Percentiles rank a stretch among this genome's conserved stretches.
These are phyloP conservation scores for Rasamsonia emersonii DNA, from an alignment of 2,329 filamentous ascomycete species.

Conservation along the genomic window DNA sequence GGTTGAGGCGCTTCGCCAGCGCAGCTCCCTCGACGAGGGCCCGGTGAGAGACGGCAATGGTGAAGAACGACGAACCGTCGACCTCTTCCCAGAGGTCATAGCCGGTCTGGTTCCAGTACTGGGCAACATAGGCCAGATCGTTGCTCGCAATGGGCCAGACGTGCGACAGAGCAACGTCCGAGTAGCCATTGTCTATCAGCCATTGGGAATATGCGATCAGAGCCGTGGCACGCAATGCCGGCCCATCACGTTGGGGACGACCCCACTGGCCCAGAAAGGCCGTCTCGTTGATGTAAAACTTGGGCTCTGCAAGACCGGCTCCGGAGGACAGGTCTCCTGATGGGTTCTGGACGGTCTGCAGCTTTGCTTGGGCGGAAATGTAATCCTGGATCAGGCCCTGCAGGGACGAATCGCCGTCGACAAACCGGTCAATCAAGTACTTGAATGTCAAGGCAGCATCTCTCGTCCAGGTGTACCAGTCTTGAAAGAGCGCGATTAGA, in stretches of 20 bases:
- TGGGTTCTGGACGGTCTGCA: slow-evolving; percentile 61
- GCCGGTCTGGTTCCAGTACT: slow-evolving; percentile 45
- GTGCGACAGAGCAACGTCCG: slow-evolving; percentile 43
- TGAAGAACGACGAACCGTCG: slow-evolving; percentile 70
- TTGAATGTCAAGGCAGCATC: slow-evolving; percentile 66
- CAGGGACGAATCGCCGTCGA: slow-evolving; percentile 50
- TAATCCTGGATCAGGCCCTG: slow-evolving; percentile 59
- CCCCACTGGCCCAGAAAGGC: slow-evolving; percentile 61
- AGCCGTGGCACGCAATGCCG: slow-evolving; percentile 65
- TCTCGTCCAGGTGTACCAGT: slow-evolving; percentile 72
- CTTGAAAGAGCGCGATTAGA: slow-evolving; percentile 39
- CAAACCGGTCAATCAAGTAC: slow-evolving; percentile 58
- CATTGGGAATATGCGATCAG: slow-evolving; percentile 65
- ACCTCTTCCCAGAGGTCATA: slow-evolving; percentile 85
- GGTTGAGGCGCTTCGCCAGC: slow-evolving; percentile 56
- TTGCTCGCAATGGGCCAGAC: slow-evolving; percentile 69
- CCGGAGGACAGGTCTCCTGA: slow-evolving; percentile 49
- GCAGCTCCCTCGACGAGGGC: slow-evolving; percentile 47
- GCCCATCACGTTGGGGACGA: slow-evolving; percentile 71
- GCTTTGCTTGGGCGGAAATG: slow-evolving; percentile 55
- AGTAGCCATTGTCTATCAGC: slow-evolving; percentile 55
- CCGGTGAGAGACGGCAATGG: slow-evolving; percentile 59
- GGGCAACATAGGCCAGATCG: slow-evolving; percentile 60
- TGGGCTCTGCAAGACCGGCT: slow-evolving; percentile 59
- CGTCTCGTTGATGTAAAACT: slow-evolving; percentile 58